A percentile compares a stretch with the other conserved stretches of the same genome.
These are phyloP conservation scores for Ilex aquifolium DNA, from an alignment of 257 asterid species.

Conservation along the genomic window DNA sequence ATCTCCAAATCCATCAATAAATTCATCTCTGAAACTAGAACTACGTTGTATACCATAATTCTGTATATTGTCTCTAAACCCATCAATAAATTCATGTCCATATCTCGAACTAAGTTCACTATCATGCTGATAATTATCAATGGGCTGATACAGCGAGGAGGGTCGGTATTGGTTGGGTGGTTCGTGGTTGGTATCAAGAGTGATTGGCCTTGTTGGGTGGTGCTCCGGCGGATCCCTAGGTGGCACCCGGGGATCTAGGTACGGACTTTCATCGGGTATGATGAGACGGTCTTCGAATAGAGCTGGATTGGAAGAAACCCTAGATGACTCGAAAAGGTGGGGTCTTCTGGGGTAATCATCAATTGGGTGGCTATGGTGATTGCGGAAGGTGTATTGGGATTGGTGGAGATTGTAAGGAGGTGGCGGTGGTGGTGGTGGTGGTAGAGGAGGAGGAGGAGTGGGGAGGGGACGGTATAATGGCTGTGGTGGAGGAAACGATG, in stretches of 20 bases:
- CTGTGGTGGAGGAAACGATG: slow-evolving; percentile 14
- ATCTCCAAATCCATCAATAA: slow-evolving; percentile 9
- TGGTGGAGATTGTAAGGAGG: slow-evolving; percentile 26
- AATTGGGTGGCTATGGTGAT: slow-evolving; percentile 10
- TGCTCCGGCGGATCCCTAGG: neutral
- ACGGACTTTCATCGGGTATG: neutral
- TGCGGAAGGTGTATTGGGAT: slow-evolving; percentile 10
- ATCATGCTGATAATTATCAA: neutral
- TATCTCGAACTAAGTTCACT: neutral
- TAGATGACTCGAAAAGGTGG: slow-evolving; percentile 10
- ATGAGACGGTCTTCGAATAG: too few species aligned
- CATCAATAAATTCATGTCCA: slow-evolving; percentile 8
- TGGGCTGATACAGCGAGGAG: neutral
- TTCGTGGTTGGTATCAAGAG: neutral
- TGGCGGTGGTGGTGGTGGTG: slow-evolving; percentile 16
- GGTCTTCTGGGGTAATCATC: neutral
- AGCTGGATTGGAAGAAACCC: neutral
- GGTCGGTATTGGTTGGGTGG: neutral
- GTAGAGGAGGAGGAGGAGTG: too few species aligned
- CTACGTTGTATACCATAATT: slow-evolving; percentile 13
- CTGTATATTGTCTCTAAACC: neutral
- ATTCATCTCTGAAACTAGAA: slow-evolving; percentile 26
- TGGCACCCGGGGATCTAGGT: neutral
- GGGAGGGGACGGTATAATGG: slow-evolving; percentile 11
- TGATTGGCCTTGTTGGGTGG: neutral